Evolutionary conservation across 257 asterid genomes (phyloP).

Genomic region (Nicotiana obtusifolia): DNA sequence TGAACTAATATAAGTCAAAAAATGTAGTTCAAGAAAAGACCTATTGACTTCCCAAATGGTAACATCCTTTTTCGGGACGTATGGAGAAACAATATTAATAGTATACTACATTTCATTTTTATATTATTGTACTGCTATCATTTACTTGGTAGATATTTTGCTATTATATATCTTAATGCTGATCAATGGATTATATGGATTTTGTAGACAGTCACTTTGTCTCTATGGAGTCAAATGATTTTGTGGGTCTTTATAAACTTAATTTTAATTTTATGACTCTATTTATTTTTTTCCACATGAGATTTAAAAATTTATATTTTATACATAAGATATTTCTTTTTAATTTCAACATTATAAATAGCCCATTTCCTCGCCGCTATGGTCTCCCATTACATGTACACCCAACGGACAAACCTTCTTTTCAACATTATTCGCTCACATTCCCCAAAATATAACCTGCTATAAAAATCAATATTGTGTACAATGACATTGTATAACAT

Average conservation of each 20-base stretch:
- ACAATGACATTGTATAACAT: no score
- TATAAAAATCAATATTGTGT: not conserved
- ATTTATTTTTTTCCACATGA: no score
- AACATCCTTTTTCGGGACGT: not conserved
- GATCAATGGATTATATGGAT: not conserved
- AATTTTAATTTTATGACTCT: no score
- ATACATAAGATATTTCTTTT: no score
- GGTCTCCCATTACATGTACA: not conserved
- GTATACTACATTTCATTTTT: not conserved
- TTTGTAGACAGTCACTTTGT: not conserved
- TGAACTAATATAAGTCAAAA: not conserved
- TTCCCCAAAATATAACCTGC: not conserved
- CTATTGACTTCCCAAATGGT: not conserved
- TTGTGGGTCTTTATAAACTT: no score
- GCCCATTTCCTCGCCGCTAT: no score
- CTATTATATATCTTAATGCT: not conserved
- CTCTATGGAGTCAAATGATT: no score
- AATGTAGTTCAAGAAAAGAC: not conserved
- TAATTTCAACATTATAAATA: no score
- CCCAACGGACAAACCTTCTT: not conserved
- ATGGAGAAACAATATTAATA: not conserved
- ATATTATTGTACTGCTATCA: not conserved
- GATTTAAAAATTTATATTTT: no score
- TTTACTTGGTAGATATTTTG: not conserved
- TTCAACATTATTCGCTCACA: not conserved